Evolutionary conservation across 495 filamentous ascomycete species (phyloP).

Genomic region (Podospora didyma): DNA sequence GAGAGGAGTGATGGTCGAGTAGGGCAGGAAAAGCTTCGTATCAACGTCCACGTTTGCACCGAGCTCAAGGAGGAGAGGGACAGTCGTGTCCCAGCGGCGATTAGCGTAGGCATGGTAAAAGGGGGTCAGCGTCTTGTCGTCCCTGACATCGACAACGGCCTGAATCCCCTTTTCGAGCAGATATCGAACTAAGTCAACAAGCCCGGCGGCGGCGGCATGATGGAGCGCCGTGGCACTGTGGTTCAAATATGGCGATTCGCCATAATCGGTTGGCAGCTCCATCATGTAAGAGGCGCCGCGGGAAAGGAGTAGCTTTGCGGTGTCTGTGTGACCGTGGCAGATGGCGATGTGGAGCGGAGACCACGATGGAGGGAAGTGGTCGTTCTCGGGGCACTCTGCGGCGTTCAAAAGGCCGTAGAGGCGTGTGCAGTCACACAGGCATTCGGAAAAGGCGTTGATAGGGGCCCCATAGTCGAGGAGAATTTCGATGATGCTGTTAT

Average conservation of each 20-base stretch:
- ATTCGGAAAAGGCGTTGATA: constrained; percentile 16
- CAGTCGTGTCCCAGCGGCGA: constrained; percentile 25
- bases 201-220: constrained; percentile 25
- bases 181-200: constrained; percentile 15
- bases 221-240: constrained; percentile 22
- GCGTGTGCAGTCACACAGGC: constrained; percentile 28
- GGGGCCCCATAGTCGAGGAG: constrained; percentile 29
- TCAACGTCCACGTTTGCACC: constrained; percentile 34
- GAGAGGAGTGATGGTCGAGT: constrained; percentile 30
- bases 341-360: constrained; percentile 35
- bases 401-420: constrained; percentile 24
- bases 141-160: constrained; percentile 23
- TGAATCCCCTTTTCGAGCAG: constrained; percentile 26
- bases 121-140: constrained; percentile 28
- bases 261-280: constrained; percentile 4
- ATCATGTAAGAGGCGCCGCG: constrained; percentile 27
- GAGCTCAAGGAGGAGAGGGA: constrained; percentile 26
- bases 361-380: constrained; percentile 17
- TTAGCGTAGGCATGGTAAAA: constrained; percentile 33
- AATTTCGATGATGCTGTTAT: constrained; percentile 24
- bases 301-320: constrained; percentile 29
- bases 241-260: not conserved
- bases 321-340: constrained; percentile 28
- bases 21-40: constrained; percentile 28
- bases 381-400: constrained; percentile 11